These are phyloP conservation scores for Apophysomyces trapeziformis DNA, from an alignment of 371 early-diverging fungal genomes.

Conservation along the genomic window DNA sequence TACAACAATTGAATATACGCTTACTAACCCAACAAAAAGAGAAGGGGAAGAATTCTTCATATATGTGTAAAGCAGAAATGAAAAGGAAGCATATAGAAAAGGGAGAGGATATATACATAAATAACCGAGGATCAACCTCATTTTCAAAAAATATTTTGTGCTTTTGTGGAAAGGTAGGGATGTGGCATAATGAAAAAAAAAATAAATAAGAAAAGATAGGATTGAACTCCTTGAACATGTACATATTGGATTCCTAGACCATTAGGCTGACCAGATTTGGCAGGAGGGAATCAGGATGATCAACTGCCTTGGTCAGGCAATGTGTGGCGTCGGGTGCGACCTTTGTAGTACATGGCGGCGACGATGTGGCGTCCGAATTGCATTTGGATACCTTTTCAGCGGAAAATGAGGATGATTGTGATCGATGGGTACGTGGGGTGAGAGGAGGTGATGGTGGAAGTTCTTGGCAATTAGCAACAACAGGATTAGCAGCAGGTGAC, in stretches of 20 bases:
- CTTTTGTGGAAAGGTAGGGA: slow-evolving; percentile 7
- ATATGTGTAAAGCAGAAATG: slow-evolving; percentile 18
- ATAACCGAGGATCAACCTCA: slow-evolving; percentile 20
- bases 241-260: slow-evolving; percentile 15
- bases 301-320: not conserved
- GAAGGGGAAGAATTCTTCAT: not conserved
- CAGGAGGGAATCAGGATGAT: slow-evolving; percentile 16
- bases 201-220: not conserved
- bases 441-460: slow-evolving; percentile 21
- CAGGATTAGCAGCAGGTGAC: slow-evolving; percentile 5
- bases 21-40: slow-evolving; percentile 12
- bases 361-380: slow-evolving; percentile 14
- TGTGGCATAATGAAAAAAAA: slow-evolving; percentile 11
- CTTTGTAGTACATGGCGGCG: slow-evolving; percentile 13
- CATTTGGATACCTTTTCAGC: slow-evolving; percentile 13
- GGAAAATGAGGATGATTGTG: slow-evolving; percentile 16
- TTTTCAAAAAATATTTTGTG: not conserved
- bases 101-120: slow-evolving; percentile 7
- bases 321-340: slow-evolving; percentile 16
- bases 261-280: slow-evolving; percentile 15
- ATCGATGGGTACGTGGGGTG: slow-evolving; percentile 20
- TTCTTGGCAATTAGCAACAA: not conserved
- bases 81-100: slow-evolving; percentile 16
- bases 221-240: slow-evolving; percentile 1
- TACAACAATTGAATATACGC: slow-evolving; percentile 12